These are phyloP conservation scores for Cucumis variabilis DNA, from an alignment of 331 rosid species.

Conservation along the genomic window DNA sequence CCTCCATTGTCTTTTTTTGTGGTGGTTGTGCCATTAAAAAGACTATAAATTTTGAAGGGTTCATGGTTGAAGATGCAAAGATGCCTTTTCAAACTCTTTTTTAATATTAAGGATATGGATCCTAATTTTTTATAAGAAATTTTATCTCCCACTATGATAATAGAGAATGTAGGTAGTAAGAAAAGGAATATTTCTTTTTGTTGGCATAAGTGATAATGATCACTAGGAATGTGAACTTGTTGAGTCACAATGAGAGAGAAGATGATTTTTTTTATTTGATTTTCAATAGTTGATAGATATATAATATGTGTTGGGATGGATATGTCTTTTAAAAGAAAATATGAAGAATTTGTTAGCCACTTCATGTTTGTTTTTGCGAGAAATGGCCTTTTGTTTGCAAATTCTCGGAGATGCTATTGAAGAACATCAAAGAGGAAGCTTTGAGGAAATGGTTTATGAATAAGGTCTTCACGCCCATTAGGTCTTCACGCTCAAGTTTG, in stretches of 20 bases:
- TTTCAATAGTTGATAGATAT: conserved; percentile 21
- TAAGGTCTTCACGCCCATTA: conserved; percentile 60
- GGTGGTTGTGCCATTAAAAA: conserved; percentile 28
- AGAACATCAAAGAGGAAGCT: conserved; percentile 67
- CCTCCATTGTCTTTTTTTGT: conserved; percentile 14
- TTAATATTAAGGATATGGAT: background rate
- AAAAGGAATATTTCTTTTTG: background rate
- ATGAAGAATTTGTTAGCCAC: background rate
- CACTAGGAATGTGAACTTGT: background rate
- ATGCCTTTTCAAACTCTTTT: conserved; percentile 20
- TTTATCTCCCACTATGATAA: background rate
- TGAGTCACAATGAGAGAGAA: background rate
- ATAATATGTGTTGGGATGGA: no score
- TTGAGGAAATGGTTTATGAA: conserved; percentile 66
- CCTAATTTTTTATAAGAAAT: background rate
- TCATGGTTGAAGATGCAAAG: conserved; percentile 25
- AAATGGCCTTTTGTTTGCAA: conserved; percentile 74
- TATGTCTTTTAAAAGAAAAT: no score
- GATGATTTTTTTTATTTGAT: background rate
- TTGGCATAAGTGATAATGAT: background rate
- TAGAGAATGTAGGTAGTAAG: conserved; percentile 3
- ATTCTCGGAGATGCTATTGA: conserved; percentile 59
- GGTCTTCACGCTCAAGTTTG: conserved; percentile 58
- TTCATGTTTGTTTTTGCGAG: conserved; percentile 39
- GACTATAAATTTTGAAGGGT: conserved; percentile 18